Percentiles rank a stretch among this genome's conserved stretches.
phyloP scores from a whole-genome alignment of 768 basidiomycete species.

The Auricularia heimuer region DNA sequence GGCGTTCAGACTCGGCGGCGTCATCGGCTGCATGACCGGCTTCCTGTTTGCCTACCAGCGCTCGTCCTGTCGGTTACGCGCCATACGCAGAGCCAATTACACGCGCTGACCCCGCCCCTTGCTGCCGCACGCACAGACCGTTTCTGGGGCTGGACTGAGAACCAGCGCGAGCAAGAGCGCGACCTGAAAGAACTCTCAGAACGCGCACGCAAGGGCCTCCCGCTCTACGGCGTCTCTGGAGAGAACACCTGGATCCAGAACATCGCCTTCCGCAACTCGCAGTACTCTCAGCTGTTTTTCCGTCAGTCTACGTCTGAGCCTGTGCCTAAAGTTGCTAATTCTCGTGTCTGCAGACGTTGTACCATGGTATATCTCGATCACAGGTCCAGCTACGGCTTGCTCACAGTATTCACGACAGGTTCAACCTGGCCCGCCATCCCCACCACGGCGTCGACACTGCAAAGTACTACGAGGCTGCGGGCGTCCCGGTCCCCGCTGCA shows the following conservation, averaged over 20 bases:
- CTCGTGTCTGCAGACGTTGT: conserved; percentile 41
- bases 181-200: conserved; percentile 74
- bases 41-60: conserved; percentile 91
- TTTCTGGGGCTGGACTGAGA: conserved; percentile 95
- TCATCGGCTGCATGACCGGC: conserved; percentile 81
- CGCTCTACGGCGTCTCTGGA: conserved; percentile 75
- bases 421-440: conserved; percentile 90
- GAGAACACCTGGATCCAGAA: conserved; percentile 82
- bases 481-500: not conserved
- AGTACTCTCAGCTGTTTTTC: conserved; percentile 89
- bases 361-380: conserved; percentile 52
- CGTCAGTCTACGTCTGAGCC: conserved; percentile 27
- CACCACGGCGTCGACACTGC: conserved; percentile 76
- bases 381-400: not conserved
- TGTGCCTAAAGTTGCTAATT: conserved; percentile 18
- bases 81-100: not conserved
- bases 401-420: conserved; percentile 39
- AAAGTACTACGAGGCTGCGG: conserved; percentile 43
- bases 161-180: conserved; percentile 66
- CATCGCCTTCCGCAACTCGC: conserved; percentile 80
- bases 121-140: conserved; percentile 43
- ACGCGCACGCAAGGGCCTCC: conserved; percentile 65
- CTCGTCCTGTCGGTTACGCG: conserved; percentile 58
- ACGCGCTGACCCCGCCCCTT: conserved; percentile 11
- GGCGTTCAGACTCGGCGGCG: conserved; percentile 35